Evolutionary conservation across 2,329 filamentous ascomycete species (phyloP).

Genomic region (Pseudocercospora crystallina): DNA sequence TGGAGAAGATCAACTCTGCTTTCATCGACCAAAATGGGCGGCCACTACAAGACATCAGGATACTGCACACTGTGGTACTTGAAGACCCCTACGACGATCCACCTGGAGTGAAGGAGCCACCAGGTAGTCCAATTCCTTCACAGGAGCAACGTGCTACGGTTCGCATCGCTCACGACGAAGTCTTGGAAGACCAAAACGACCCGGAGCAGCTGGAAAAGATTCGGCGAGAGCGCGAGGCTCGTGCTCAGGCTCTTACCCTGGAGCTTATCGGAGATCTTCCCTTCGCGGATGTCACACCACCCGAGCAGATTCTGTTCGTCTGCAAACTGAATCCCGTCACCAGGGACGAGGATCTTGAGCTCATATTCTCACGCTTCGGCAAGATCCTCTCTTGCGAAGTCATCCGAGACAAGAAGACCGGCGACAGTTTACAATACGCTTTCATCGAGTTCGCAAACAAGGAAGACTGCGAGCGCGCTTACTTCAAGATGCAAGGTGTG

Average conservation of each 20-base stretch:
- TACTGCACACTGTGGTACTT: slow-evolving; percentile 86
- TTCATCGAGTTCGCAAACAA: slow-evolving; percentile 97
- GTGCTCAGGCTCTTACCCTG: slow-evolving; percentile 88
- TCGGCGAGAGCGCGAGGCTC: slow-evolving; percentile 83
- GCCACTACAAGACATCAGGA: slow-evolving; percentile 89
- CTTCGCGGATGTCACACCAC: slow-evolving; percentile 95
- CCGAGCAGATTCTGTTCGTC: slow-evolving; percentile 95
- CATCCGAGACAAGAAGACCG: slow-evolving; percentile 88
- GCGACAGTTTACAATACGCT: slow-evolving; percentile 93
- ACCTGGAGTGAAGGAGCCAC: slow-evolving; percentile 70
- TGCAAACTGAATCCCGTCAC: slow-evolving; percentile 98
- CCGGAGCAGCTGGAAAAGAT: slow-evolving; percentile 77
- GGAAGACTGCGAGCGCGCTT: slow-evolving; percentile 87
- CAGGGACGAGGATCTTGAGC: slow-evolving; percentile 85
- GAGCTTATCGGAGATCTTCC: slow-evolving; percentile 98
- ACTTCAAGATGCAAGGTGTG: slow-evolving; percentile 98
- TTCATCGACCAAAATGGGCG: slow-evolving; percentile 84
- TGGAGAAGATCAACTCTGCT: slow-evolving; percentile 89
- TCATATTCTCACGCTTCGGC: slow-evolving; percentile 96
- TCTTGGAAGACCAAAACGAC: slow-evolving; percentile 74
- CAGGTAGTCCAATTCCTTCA: slow-evolving; percentile 75
- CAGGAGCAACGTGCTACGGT: slow-evolving; percentile 87
- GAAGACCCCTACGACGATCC: slow-evolving; percentile 93
- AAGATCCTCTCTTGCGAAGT: slow-evolving; percentile 95
- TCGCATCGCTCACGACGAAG: slow-evolving; percentile 85